Evolutionary conservation across 1,284 basidiomycete genomes (phyloP), one percentile per base, ranked within the genome.

Genomic region (Phylloporus sp.): DNA sequence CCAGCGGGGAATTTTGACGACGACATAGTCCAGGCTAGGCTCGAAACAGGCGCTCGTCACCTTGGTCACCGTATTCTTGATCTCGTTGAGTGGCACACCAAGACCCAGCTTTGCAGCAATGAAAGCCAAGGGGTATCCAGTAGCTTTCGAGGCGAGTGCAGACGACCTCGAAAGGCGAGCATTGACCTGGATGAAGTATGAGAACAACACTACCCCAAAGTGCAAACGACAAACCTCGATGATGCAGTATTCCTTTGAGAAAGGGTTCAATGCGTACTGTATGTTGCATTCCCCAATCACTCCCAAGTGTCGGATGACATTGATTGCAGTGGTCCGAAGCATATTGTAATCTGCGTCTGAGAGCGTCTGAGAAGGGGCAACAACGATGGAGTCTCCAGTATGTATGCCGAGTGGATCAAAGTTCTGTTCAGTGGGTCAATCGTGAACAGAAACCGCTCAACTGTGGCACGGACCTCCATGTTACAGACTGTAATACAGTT

Each of bases 401-500:
- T 99, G 98, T 75, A 98, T 98, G 72, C 97, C 98, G 49, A 99
- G 88, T 49, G 98, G 97, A 80, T 99, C 97, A 75, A 99, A 99
- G 85, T 99, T 99, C 95, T 98, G 72, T 35, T 27, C 55, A 10
- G 4, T 15, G 53, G 5, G 37, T 73, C 45, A 64, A 35, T 43
- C 12, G 45, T 47, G n/a, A 6, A 59, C 35, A 45, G 17, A 15
- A 63, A 45, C 68, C 27, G 25, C 49, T 62, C 45, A 35, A 57
- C 59, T 57, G 63, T 66, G 47, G 41, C 19, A 82, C 91, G 69
- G 66, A 95, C 96, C 94, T 99, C 97, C 97, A 99, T 99, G 85
- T 99, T 99, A 83, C 98, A 99, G 71, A 99, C 97, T 2, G 96
- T 98, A 83, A 99, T 99, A 79, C 97, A 98, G 81, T 98, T 98